These are phyloP conservation scores for Ceratocystis variospora DNA, from an alignment of 2,329 filamentous ascomycete species.

Conservation along the genomic window DNA sequence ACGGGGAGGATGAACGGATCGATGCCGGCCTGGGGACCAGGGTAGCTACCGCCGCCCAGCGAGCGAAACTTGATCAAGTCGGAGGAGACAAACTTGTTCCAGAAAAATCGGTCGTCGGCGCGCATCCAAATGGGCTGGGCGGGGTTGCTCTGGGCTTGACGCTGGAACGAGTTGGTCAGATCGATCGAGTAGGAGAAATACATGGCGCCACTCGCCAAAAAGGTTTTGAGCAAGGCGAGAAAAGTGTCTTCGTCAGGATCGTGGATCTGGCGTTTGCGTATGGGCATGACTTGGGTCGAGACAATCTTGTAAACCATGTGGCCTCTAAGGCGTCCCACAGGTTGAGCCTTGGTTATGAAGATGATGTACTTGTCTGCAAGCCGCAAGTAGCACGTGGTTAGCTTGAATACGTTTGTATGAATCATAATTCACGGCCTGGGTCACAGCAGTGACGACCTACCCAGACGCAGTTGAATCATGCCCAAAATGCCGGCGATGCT, in stretches of 20 bases:
- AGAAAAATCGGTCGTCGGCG: conserved; percentile 96
- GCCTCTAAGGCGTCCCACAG: conserved; percentile 80
- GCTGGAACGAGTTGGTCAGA: conserved; percentile 91
- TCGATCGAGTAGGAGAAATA: conserved; percentile 98
- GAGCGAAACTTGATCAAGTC: conserved; percentile 82
- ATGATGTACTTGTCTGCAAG: conserved; percentile 79
- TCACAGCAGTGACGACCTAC: conserved; percentile 36
- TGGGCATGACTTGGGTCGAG: conserved; percentile 80
- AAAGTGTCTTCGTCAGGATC: conserved; percentile 93
- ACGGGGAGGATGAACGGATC: conserved; percentile 92
- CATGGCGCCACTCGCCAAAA: conserved; percentile 75
- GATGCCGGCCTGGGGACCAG: conserved; percentile 56
- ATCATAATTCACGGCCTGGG: no score
- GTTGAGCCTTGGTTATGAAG: conserved; percentile 84
- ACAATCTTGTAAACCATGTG: conserved; percentile 93
- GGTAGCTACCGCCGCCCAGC: conserved; percentile 45
- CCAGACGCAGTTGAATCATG: conserved; percentile 82
- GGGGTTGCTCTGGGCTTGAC: conserved; percentile 64
- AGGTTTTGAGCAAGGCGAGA: conserved; percentile 63
- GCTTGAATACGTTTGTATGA: not conserved
- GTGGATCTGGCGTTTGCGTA: conserved; percentile 81
- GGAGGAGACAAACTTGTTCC: conserved; percentile 86
- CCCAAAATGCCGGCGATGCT: conserved; percentile 93
- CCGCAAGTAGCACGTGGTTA: not conserved
- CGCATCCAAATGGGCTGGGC: conserved; percentile 73